A percentile compares a stretch with the other conserved stretches of the same genome.
phyloP scores from a whole-genome alignment of 257 asterid species.

The Solanum habrochaites region DNA sequence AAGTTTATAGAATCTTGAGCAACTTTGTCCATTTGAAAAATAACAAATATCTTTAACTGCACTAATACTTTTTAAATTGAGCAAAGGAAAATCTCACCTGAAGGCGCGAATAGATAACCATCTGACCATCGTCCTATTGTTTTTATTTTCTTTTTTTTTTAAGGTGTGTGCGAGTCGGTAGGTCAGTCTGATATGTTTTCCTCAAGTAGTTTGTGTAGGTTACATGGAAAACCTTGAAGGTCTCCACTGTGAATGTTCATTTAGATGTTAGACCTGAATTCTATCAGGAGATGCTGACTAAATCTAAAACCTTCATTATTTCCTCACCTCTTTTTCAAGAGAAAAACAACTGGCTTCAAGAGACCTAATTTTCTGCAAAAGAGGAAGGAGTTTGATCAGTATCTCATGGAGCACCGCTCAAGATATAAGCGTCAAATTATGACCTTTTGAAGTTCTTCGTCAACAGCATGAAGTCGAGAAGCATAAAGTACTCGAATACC shows the following conservation, averaged over 20 bases:
- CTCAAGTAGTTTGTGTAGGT: neutral
- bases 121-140: neutral
- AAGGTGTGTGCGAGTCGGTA: neutral
- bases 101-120: neutral
- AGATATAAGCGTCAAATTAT: neutral
- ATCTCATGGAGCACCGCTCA: neutral
- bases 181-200: neutral
- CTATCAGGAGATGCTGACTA: neutral
- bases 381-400: neutral
- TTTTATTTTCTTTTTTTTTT: neutral
- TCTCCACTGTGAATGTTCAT: neutral
- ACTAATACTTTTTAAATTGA: neutral
- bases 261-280: neutral
- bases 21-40: neutral
- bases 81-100: neutral
- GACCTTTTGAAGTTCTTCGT: constrained; percentile 72
- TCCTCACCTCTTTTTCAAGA: constrained; percentile 64
- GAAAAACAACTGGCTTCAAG: constrained; percentile 58
- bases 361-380: constrained; percentile 46
- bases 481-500: constrained; percentile 74
- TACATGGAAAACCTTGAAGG: neutral
- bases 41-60: neutral
- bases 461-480: constrained; percentile 46
- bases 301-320: neutral
- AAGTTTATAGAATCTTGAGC: neutral